Evolutionary conservation across 257 asterid genomes (phyloP).

Genomic region (Solanum tarapatanum): DNA sequence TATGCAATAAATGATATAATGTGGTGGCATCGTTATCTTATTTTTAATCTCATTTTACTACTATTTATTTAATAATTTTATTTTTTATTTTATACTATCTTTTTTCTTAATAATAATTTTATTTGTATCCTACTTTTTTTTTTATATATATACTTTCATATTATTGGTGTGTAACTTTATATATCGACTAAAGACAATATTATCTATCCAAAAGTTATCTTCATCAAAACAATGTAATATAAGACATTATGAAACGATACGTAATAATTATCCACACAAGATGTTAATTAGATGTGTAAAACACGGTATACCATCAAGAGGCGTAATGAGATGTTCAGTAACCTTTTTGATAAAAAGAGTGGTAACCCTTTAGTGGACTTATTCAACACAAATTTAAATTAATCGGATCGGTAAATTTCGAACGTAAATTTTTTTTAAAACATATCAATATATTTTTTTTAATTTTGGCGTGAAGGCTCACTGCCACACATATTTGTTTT

Average conservation of each 20-base stretch:
- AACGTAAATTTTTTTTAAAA: rapidly evolving
- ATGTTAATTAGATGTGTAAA: no score
- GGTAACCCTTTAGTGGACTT: rapidly evolving
- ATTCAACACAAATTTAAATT: not conserved
- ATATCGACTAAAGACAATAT: not conserved
- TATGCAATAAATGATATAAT: not conserved
- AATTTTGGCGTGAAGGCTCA: not conserved
- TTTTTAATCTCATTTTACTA: not conserved
- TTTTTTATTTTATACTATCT: not conserved
- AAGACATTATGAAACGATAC: not conserved
- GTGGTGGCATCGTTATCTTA: not conserved
- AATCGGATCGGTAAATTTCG: not conserved
- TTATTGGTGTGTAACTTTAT: not conserved
- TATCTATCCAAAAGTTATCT: not conserved
- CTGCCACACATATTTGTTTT: not conserved
- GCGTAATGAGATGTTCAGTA: not conserved
- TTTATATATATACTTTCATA: not conserved
- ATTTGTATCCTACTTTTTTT: not conserved
- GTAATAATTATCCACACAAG: not conserved
- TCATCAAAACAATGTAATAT: not conserved
- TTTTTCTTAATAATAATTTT: not conserved
- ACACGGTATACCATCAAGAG: not conserved
- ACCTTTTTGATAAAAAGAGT: not conserved
- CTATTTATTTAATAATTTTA: not conserved
- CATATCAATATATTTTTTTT: not conserved